phyloP scores from a whole-genome alignment of 257 asterid genomes.

The Nicotiana knightiana region DNA sequence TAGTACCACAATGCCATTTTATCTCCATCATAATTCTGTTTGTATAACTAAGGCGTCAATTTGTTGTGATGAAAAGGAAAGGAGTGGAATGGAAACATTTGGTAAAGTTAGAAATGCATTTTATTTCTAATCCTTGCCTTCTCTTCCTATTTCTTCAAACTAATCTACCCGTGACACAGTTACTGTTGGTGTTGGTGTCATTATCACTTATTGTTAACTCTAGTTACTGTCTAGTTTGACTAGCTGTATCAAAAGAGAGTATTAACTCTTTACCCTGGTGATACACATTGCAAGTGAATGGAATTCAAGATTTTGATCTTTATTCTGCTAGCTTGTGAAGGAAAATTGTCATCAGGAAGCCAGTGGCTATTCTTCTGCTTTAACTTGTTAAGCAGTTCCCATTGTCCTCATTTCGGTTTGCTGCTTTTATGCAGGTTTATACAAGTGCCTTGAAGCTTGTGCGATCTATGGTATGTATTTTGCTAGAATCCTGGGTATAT shows the following conservation, averaged over 20 bases:
- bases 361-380: neutral
- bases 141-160: neutral
- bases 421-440: conserved; percentile 61
- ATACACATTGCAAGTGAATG: neutral
- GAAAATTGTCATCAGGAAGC: neutral
- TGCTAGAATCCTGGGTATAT: neutral
- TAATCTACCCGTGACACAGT: neutral
- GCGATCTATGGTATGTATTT: conserved; percentile 72
- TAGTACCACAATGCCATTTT: neutral
- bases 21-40: conserved; percentile 11
- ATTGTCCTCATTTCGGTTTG: conserved; percentile 1
- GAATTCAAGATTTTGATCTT: conserved; percentile 3
- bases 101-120: neutral
- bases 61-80: neutral
- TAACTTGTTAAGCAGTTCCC: neutral
- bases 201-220: neutral
- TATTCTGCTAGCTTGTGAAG: neutral
- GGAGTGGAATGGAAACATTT: neutral
- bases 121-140: neutral
- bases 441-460: conserved; percentile 97
- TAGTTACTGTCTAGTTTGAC: neutral
- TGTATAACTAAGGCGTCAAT: neutral
- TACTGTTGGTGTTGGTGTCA: neutral
- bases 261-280: neutral
- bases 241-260: neutral